Conservation (phyloP, 2,329 filamentous ascomycete species). For the Lasiodiplodia citricola region DNA sequence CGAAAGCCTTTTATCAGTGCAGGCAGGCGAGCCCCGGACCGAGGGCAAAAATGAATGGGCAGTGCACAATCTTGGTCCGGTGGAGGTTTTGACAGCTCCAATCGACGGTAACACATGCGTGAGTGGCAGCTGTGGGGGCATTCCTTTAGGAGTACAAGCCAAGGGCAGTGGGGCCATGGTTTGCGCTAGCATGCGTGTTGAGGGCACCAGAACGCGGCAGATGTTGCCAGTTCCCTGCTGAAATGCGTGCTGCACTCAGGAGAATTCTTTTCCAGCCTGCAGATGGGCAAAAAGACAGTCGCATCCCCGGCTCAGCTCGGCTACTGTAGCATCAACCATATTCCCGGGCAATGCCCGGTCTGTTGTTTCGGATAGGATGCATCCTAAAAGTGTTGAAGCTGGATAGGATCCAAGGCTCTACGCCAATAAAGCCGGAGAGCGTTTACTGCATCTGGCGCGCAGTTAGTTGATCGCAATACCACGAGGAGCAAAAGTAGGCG, state of each 20-base stretch:
- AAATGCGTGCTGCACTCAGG: neutral
- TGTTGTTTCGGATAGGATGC: neutral
- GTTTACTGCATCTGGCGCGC: neutral
- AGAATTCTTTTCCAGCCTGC: neutral
- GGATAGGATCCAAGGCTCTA: neutral
- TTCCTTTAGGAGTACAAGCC: neutral
- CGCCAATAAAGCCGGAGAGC: neutral
- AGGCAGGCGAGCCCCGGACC: neutral
- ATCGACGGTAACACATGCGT: neutral
- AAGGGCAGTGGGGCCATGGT: neutral
- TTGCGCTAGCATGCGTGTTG: neutral
- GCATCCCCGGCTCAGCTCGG: neutral
- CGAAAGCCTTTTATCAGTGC: neutral
- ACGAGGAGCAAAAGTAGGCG: neutral
- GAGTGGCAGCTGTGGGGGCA: neutral
- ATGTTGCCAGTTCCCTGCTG: neutral
- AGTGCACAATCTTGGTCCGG: neutral
- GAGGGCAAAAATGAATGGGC: neutral
- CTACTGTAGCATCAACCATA: neutral
- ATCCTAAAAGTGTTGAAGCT: neutral
- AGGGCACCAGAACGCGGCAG: neutral
- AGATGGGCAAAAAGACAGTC: neutral
- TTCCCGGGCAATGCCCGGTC: neutral
- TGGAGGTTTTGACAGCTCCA: neutral
- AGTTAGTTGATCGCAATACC: neutral